Percentiles rank a stretch among this genome's conserved stretches.
Conservation (phyloP, 2,329 filamentous ascomycete species). For the Penicillium polonicum region DNA sequence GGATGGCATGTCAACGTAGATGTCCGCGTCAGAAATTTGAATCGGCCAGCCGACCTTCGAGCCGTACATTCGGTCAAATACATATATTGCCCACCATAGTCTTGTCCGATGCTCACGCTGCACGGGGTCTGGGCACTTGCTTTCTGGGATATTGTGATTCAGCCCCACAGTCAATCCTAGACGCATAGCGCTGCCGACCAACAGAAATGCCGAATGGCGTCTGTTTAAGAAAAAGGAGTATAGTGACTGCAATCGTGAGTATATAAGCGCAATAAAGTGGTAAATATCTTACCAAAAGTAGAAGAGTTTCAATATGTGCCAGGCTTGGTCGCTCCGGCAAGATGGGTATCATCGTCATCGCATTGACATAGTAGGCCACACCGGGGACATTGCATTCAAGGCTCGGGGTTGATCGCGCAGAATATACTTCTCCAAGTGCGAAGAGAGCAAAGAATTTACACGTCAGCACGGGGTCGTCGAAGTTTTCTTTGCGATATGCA, state of each 20-base stretch:
- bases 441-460: conserved; percentile 46
- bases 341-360: conserved; percentile 38
- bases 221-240: conserved; percentile 29
- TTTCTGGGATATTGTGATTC: conserved; percentile 35
- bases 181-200: conserved; percentile 38
- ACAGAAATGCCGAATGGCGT: conserved; percentile 29
- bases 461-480: conserved; percentile 30
- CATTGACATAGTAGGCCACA: conserved; percentile 39
- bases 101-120: conserved; percentile 33
- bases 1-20: conserved; percentile 34
- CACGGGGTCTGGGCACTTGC: conserved; percentile 23
- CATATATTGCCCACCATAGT: conserved; percentile 33
- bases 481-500: conserved; percentile 22
- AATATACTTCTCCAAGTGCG: conserved; percentile 44
- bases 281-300: conserved; percentile 29
- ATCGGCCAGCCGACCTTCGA: conserved; percentile 48
- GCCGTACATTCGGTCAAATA: conserved; percentile 43
- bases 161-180: conserved; percentile 41
- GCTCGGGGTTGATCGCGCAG: conserved; percentile 28
- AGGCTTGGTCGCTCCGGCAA: conserved; percentile 42
- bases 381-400: conserved; percentile 35
- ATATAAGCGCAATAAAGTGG: background rate
- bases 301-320: conserved; percentile 41
- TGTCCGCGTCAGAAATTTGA: conserved; percentile 48
- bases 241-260: conserved; percentile 18